Evolutionary conservation across 2,329 filamentous ascomycete species (phyloP).

Genomic region (Venturia aucupariae): DNA sequence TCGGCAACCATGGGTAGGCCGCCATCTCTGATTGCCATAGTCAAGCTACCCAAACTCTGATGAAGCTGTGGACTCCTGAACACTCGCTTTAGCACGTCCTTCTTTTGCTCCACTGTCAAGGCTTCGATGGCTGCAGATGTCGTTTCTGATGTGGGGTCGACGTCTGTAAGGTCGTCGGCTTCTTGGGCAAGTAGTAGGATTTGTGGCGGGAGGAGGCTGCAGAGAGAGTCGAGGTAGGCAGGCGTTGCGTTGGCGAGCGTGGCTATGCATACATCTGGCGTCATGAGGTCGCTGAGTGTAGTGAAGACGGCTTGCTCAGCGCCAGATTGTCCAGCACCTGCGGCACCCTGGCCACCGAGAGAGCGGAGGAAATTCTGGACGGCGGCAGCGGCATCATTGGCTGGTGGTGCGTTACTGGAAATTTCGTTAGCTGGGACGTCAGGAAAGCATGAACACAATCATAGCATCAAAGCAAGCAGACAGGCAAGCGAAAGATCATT

Average conservation of each 20-base stretch:
- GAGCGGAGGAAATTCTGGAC: constrained; percentile 87
- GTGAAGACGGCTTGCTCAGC: constrained; percentile 62
- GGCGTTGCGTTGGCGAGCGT: constrained; percentile 59
- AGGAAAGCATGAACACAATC: constrained; percentile 16
- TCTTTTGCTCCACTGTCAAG: constrained; percentile 68
- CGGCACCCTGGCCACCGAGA: constrained; percentile 41
- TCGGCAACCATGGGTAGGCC: constrained; percentile 84
- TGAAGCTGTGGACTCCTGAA: constrained; percentile 83
- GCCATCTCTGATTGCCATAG: constrained; percentile 79
- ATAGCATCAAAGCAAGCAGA: neutral
- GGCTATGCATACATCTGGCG: constrained; percentile 66
- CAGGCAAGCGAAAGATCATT: neutral
- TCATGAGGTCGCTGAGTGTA: constrained; percentile 76
- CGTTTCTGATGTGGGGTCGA: constrained; percentile 49
- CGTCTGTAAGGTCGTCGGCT: constrained; percentile 46
- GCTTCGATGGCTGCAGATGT: constrained; percentile 57
- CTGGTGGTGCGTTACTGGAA: constrained; percentile 23
- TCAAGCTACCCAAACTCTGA: constrained; percentile 77
- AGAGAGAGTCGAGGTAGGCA: constrained; percentile 61
- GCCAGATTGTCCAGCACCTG: constrained; percentile 37
- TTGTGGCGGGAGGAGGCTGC: constrained; percentile 62
- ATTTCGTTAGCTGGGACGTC: constrained; percentile 34
- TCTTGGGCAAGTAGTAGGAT: constrained; percentile 71
- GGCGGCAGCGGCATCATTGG: constrained; percentile 60
- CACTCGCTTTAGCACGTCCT: constrained; percentile 68